Conservation (phyloP, 768 basidiomycete genomes). For the Pholiota molesta region DNA sequence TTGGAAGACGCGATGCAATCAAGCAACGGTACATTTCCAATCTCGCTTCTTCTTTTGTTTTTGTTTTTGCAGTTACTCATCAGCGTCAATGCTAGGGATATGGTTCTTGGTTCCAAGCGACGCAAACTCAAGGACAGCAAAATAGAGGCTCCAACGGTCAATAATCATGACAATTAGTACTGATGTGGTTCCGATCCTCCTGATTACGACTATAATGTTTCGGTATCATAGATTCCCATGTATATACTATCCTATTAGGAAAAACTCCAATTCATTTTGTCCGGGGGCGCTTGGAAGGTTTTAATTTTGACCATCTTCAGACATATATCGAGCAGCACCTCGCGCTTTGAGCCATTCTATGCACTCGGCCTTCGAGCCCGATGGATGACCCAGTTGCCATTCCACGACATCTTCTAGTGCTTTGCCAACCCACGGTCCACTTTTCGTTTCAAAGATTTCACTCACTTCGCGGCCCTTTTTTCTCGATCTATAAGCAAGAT, state of each 20-base stretch:
- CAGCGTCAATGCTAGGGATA: slow-evolving; percentile 54
- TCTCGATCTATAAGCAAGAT: background rate
- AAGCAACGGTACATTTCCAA: slow-evolving; percentile 59
- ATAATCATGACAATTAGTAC: slow-evolving; percentile 9
- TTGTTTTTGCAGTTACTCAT: slow-evolving; percentile 7
- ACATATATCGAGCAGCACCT: slow-evolving; percentile 42
- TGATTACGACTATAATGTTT: background rate
- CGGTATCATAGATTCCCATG: background rate
- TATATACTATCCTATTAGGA: background rate
- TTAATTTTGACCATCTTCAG: slow-evolving; percentile 24
- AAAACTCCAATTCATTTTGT: slow-evolving; percentile 27
- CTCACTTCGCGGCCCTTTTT: slow-evolving; percentile 73
- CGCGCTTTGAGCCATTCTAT: slow-evolving; percentile 67
- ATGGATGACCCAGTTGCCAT: slow-evolving; percentile 87
- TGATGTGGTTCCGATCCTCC: background rate
- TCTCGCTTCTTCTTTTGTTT: too few species aligned
- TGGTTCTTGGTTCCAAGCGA: slow-evolving; percentile 76
- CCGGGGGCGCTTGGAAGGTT: slow-evolving; percentile 41
- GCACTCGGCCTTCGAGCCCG: slow-evolving; percentile 67
- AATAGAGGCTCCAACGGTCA: slow-evolving; percentile 32
- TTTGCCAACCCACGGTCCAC: slow-evolving; percentile 72
- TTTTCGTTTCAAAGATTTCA: slow-evolving; percentile 49
- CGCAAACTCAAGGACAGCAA: slow-evolving; percentile 39
- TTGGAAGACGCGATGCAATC: slow-evolving; percentile 71
- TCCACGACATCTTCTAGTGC: slow-evolving; percentile 69